Percentiles rank a stretch among this genome's conserved stretches.
Conservation (phyloP, 2,329 filamentous ascomycete species). For the Cercospora sp. region DNA sequence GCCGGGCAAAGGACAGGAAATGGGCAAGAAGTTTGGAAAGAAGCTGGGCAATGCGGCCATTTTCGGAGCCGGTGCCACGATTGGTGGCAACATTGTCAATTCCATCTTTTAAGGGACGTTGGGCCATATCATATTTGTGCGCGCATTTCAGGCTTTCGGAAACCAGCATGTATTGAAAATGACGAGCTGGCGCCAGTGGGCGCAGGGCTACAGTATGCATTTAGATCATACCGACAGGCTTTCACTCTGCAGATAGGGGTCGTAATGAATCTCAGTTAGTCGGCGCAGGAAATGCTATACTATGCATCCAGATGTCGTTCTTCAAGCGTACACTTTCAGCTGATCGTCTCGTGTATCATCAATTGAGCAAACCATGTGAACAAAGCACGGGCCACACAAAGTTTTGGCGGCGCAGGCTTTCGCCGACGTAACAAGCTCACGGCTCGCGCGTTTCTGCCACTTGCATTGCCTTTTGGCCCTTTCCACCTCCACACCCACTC, state of each 20-base stretch:
- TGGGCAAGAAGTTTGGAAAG: conserved; percentile 57
- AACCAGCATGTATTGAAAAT: neutral
- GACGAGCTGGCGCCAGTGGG: neutral
- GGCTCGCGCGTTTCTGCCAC: conserved; percentile 1
- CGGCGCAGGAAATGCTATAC: neutral
- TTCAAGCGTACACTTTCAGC: neutral
- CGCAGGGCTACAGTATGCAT: conserved; percentile 9
- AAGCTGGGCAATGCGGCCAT: conserved; percentile 85
- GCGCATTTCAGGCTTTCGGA: neutral
- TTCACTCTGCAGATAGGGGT: neutral
- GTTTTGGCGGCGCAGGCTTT: neutral
- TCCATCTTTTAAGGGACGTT: conserved; percentile 24
- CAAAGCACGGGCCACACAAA: neutral
- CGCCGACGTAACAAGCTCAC: conserved; percentile 5
- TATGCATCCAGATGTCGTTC: neutral
- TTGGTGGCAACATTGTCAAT: conserved; percentile 59
- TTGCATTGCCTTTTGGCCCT: conserved; percentile 1
- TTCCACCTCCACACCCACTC: conserved; percentile 1
- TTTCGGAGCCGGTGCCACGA: conserved; percentile 88
- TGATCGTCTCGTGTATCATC: neutral
- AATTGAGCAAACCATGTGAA: neutral
- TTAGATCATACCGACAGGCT: neutral
- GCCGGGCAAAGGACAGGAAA: conserved; percentile 56
- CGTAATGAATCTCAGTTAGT: neutral
- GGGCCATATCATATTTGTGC: neutral